These are phyloP conservation scores for Tagetes erecta DNA, from an alignment of 129 eudicot species.

Conservation along the genomic window DNA sequence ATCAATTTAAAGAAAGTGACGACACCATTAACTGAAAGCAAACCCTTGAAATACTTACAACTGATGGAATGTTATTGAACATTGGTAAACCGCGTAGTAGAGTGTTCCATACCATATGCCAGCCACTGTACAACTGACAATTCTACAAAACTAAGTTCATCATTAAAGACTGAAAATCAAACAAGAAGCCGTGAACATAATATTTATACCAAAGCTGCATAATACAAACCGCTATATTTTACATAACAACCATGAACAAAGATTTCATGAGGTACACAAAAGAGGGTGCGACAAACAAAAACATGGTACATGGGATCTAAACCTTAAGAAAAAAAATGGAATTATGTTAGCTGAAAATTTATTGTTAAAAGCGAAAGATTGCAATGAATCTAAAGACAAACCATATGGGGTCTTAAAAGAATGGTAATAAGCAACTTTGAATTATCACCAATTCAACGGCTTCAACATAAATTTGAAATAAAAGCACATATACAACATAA, in stretches of 20 bases:
- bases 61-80: slow-evolving; percentile 58
- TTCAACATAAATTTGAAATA: background rate
- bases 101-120: slow-evolving; percentile 80
- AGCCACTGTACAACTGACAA: slow-evolving; percentile 59
- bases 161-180: slow-evolving; percentile 9
- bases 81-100: slow-evolving; percentile 74
- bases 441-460: slow-evolving; percentile 1
- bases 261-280: slow-evolving; percentile 8
- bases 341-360: background rate
- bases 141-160: slow-evolving; percentile 22
- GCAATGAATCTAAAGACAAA: slow-evolving; percentile 7
- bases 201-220: background rate
- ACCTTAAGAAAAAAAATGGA: slow-evolving; percentile 1
- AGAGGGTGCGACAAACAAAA: slow-evolving; percentile 8
- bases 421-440: background rate
- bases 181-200: slow-evolving; percentile 6
- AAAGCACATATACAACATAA: background rate
- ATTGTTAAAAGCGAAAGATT: background rate
- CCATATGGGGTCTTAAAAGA: background rate
- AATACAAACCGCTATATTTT: slow-evolving; percentile 9
- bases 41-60: slow-evolving; percentile 54
- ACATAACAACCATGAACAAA: slow-evolving; percentile 5
- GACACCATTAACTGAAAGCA: slow-evolving; percentile 19
- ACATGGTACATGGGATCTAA: slow-evolving; percentile 7
- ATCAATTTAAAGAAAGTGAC: slow-evolving; percentile 1